Evolutionary conservation across 2,329 filamentous ascomycete species (phyloP).

Genomic region (Cladosporium sp.): DNA sequence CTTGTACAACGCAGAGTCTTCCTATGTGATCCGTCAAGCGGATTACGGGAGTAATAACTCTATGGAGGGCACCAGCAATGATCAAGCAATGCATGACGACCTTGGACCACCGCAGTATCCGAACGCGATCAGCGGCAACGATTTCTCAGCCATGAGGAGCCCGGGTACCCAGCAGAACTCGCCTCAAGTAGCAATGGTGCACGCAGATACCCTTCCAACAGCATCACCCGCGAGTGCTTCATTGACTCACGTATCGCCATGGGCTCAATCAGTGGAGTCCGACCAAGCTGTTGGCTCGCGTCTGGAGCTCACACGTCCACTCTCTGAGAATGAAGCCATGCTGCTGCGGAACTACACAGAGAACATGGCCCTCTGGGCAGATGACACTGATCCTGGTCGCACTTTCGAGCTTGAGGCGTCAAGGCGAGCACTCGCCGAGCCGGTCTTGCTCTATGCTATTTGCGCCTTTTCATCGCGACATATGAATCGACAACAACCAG

Average conservation of each 20-base stretch:
- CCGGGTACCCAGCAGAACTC: background rate
- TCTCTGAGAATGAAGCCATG: slow-evolving; percentile 13
- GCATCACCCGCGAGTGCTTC: background rate
- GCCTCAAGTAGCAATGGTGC: background rate
- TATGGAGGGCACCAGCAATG: background rate
- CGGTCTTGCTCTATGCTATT: slow-evolving; percentile 46
- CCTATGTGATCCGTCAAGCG: background rate
- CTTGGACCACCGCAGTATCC: background rate
- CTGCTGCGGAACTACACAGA: slow-evolving; percentile 16
- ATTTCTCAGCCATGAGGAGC: background rate
- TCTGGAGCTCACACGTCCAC: background rate
- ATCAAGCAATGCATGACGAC: background rate
- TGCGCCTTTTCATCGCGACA: slow-evolving; percentile 46
- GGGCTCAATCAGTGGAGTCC: slow-evolving; percentile 4
- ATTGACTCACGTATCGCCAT: background rate
- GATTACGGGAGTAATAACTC: background rate
- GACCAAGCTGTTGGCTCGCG: background rate
- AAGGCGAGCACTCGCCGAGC: slow-evolving; percentile 43
- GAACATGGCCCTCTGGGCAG: slow-evolving; percentile 18
- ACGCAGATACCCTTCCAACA: background rate
- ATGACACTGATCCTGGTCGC: slow-evolving; percentile 14
- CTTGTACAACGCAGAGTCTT: background rate
- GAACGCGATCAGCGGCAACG: background rate
- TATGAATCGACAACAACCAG: slow-evolving; percentile 36
- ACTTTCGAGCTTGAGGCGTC: slow-evolving; percentile 45